Conservation (phyloP, 2,329 filamentous ascomycete genomes). For the Trematosphaeria pertusa region DNA sequence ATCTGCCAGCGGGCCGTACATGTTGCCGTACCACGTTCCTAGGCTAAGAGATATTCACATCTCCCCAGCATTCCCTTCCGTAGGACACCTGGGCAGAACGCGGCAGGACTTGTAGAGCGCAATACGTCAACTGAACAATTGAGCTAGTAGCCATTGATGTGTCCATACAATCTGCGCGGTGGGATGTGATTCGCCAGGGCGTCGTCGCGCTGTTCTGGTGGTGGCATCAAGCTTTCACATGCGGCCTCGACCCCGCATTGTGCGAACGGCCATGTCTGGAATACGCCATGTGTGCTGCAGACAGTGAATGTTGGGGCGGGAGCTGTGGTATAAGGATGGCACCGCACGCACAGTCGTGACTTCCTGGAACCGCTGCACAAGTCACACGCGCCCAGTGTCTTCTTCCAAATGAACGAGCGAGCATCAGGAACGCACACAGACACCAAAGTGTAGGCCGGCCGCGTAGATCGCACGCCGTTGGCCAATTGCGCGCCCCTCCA, state of each 20-base stretch:
- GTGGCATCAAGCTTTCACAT: conserved; percentile 32
- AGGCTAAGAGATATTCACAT: no score
- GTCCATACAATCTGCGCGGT: conserved; percentile 17
- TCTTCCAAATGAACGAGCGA: conserved; percentile 14
- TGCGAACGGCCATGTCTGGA: background rate
- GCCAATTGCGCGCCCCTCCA: conserved; percentile 29
- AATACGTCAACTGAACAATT: no score
- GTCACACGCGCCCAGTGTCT: background rate
- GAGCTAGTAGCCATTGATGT: conserved; percentile 17
- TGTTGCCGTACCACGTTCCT: no score
- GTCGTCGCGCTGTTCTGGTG: conserved; percentile 17
- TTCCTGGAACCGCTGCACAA: background rate
- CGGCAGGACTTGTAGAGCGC: no score
- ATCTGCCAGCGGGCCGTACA: no score
- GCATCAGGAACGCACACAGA: conserved; percentile 19
- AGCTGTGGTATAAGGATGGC: conserved; percentile 3
- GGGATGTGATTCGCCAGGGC: conserved; percentile 29
- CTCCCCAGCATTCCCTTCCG: no score
- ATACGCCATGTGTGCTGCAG: background rate
- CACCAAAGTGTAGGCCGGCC: conserved; percentile 19
- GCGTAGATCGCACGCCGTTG: conserved; percentile 26
- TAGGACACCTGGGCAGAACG: no score
- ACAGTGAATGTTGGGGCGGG: background rate
- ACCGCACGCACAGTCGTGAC: no score
- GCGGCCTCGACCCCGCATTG: conserved; percentile 33